A percentile compares a stretch with the other conserved stretches of the same genome.
phyloP scores from a whole-genome alignment of 2,329 filamentous ascomycete species.

The Talaromyces sp. region DNA sequence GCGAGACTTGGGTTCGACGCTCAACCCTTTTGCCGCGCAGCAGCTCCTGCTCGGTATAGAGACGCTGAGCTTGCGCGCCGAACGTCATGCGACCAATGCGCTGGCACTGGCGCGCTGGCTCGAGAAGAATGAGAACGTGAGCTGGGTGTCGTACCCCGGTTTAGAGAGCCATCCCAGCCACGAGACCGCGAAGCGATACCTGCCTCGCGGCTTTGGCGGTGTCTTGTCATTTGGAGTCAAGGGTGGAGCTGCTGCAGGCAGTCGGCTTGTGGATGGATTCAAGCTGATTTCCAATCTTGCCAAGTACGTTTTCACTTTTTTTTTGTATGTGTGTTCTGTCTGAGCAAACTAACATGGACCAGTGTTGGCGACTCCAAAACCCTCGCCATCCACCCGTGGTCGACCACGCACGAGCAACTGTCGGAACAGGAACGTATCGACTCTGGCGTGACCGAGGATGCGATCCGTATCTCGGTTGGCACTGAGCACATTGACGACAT shows the following conservation, averaged over 20 bases:
- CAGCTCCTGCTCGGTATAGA: constrained; percentile 84
- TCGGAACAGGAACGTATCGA: constrained; percentile 70
- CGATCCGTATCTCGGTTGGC: constrained; percentile 91
- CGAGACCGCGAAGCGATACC: constrained; percentile 76
- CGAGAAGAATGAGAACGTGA: constrained; percentile 73
- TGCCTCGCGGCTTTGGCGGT: constrained; percentile 77
- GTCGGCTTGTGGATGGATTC: constrained; percentile 85
- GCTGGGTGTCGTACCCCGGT: constrained; percentile 92
- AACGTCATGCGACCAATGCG: constrained; percentile 82
- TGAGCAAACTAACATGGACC: constrained; percentile 4
- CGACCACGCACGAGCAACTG: constrained; percentile 90
- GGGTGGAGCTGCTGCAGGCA: constrained; percentile 75
- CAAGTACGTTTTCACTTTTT: constrained; percentile 50
- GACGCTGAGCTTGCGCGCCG: constrained; percentile 78
- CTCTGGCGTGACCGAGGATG: constrained; percentile 80
- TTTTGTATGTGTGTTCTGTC: neutral
- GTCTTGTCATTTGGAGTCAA: constrained; percentile 92
- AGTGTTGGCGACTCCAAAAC: constrained; percentile 90
- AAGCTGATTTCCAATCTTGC: constrained; percentile 93
- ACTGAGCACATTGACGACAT: constrained; percentile 98
- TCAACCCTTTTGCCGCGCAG: constrained; percentile 90
- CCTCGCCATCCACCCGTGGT: constrained; percentile 90
- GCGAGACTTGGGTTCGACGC: constrained; percentile 72
- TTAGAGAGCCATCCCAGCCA: constrained; percentile 77
- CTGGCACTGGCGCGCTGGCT: constrained; percentile 75